Base-by-base conservation (phyloP, 176 grass and related monocot genomes). In the Eragrostis curvula region DNA sequence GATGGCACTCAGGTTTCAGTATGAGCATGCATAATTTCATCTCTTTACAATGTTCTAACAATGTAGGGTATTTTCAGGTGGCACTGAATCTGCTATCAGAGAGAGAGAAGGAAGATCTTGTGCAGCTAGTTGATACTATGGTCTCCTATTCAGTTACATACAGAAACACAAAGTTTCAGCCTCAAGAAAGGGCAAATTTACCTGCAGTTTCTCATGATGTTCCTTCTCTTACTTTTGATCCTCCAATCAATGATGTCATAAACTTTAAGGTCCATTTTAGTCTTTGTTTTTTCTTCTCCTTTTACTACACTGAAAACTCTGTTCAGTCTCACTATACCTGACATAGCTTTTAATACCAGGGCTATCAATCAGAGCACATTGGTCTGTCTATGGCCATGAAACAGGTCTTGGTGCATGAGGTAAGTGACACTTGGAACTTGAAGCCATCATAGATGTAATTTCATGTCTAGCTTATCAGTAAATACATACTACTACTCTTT, bases 91-190 rank as follows among this genome's bases (percentile, higher is more conserved):
- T 96, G 72, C 63, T 92, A 44, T 96, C 91, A 44, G 85, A 96
- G 68, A 96, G 89, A 85, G 93, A 93, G 81, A 98, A 91, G 66
- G 68, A 98, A 80, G 90, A 95, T 47, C 85, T 95, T 17, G 71
- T 71, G 74, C 79, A 95, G 62, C 85, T 98, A 81, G 85, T 95
- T 74, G 90, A 98, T 91, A 93, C 96, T 21, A 98, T 98, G 93
- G 90, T 95, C 79, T 88, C 88, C 48, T 91, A 93, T 71, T 98
- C 88, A 81, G 75, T 98, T 79, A 91, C 88, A 56, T 98, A 95
- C 76, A 98, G 49, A 93, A 91, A 88, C 67, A 91, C 79, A 56
- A 95, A 98, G 82, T 60, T 57, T 68, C 85, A 76, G 12, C 67
- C 85, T 79, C 82, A 84, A 83, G 90, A 90, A 83, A 95, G 80